phyloP scores from a whole-genome alignment of 2,329 filamentous ascomycete genomes.

The Peltaster fructicola region DNA sequence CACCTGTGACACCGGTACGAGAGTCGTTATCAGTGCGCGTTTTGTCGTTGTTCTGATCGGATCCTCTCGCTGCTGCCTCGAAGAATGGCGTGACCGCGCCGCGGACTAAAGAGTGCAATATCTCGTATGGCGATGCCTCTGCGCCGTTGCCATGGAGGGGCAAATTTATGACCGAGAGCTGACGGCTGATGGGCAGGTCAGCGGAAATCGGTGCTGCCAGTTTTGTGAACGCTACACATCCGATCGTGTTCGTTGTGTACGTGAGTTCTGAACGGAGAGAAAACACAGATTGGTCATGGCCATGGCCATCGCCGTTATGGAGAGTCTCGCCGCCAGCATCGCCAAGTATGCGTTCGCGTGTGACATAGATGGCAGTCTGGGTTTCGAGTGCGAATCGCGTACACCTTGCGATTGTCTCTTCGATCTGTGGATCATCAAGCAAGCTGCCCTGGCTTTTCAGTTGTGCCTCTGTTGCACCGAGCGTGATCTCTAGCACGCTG shows the following conservation, averaged over 20 bases:
- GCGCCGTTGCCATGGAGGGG: slow-evolving; percentile 46
- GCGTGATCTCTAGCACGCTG: slow-evolving; percentile 29
- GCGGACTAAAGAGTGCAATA: slow-evolving; percentile 80
- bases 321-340: slow-evolving; percentile 4
- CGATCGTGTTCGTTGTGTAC: slow-evolving; percentile 59
- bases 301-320: slow-evolving; percentile 12
- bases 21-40: slow-evolving; percentile 70
- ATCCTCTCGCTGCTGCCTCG: slow-evolving; percentile 80
- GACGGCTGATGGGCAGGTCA: slow-evolving; percentile 60
- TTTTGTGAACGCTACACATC: slow-evolving; percentile 81
- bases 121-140: slow-evolving; percentile 70
- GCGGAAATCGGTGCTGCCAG: slow-evolving; percentile 75
- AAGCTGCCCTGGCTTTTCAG: slow-evolving; percentile 68
- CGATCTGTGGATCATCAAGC: slow-evolving; percentile 51
- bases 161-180: slow-evolving; percentile 85
- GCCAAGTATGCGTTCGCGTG: slow-evolving; percentile 48
- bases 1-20: slow-evolving; percentile 89
- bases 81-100: slow-evolving; percentile 89
- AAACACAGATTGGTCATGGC: slow-evolving; percentile 44
- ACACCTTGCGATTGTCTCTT: slow-evolving; percentile 74
- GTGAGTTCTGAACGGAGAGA: slow-evolving; percentile 67
- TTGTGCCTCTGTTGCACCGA: slow-evolving; percentile 46
- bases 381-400: slow-evolving; percentile 76
- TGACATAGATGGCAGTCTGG: slow-evolving; percentile 76
- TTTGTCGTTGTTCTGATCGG: slow-evolving; percentile 47